phyloP scores from a whole-genome alignment of 2,329 filamentous ascomycete species.

The Coniosporium tulheliwenetii region DNA sequence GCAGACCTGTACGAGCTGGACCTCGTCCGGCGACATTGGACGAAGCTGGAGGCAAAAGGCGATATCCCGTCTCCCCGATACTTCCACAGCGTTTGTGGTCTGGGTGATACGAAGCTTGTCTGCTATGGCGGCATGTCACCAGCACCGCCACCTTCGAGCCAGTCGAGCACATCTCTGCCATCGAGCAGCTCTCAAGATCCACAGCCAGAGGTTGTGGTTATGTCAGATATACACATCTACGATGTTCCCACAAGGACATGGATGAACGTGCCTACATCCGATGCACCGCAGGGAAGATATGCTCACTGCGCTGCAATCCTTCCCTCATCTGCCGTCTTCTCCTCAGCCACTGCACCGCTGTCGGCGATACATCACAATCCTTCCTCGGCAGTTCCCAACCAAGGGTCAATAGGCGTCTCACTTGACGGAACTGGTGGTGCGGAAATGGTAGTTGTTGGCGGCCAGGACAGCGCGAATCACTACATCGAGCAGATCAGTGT shows the following conservation, averaged over 20 bases:
- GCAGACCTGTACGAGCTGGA: slow-evolving; percentile 89
- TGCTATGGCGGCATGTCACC: slow-evolving; percentile 99
- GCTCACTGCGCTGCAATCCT: slow-evolving; percentile 91
- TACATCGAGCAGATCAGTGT: slow-evolving; percentile 99
- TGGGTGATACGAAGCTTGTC: slow-evolving; percentile 91
- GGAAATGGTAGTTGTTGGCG: slow-evolving; percentile 94
- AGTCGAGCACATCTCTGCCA: slow-evolving; percentile 17
- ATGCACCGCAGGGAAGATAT: slow-evolving; percentile 84
- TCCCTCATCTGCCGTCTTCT: slow-evolving; percentile 74
- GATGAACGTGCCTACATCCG: slow-evolving; percentile 67
- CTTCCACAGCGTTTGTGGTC: slow-evolving; percentile 87
- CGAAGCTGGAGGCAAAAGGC: slow-evolving; percentile 67
- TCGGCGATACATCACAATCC: slow-evolving; percentile 86
- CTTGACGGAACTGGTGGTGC: slow-evolving; percentile 85
- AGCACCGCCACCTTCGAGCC: slow-evolving; percentile 30
- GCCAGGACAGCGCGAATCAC: slow-evolving; percentile 93
- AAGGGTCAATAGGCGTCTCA: slow-evolving; percentile 73
- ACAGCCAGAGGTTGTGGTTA: slow-evolving; percentile 80
- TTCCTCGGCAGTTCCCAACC: slow-evolving; percentile 65
- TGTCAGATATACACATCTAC: slow-evolving; percentile 96
- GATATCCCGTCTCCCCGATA: slow-evolving; percentile 85
- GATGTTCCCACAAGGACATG: slow-evolving; percentile 71
- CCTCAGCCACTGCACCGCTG: slow-evolving; percentile 66
- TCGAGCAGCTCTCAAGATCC: slow-evolving; percentile 36
- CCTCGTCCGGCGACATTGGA: slow-evolving; percentile 83